Conservation (phyloP, 345 rosid genomes). For the Bruguiera parviflora region DNA sequence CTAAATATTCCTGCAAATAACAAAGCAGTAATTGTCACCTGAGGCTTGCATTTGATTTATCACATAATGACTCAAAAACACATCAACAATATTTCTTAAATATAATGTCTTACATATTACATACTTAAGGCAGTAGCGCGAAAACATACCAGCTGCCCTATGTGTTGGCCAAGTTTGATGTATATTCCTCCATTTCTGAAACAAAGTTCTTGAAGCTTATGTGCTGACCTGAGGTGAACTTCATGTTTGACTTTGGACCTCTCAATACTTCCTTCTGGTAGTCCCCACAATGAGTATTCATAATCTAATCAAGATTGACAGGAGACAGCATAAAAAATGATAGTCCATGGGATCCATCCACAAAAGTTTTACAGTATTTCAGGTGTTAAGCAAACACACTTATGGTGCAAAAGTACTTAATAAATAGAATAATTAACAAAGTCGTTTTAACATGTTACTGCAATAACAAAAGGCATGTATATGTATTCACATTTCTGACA, state of each 20-base stretch:
- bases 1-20: constrained; percentile 62
- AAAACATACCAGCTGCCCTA: constrained; percentile 73
- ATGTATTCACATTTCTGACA: too few species aligned
- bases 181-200: constrained; percentile 91
- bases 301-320: constrained; percentile 50
- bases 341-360: not conserved
- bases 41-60: not conserved
- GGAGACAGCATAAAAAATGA: not conserved
- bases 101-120: not conserved
- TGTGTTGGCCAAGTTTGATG: constrained; percentile 94
- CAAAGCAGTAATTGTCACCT: not conserved
- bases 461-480: too few species aligned
- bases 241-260: constrained; percentile 64
- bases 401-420: not conserved
- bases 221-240: constrained; percentile 90
- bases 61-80: not conserved
- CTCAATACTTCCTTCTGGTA: constrained; percentile 80
- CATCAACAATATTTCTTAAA: not conserved
- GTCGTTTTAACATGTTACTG: not conserved
- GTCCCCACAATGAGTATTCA: constrained; percentile 73
- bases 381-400: not conserved
- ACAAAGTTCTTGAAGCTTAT: constrained; percentile 84
- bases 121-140: constrained; percentile 16
- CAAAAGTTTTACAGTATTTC: not conserved
- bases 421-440: not conserved